A percentile compares a stretch with the other conserved stretches of the same genome.
Conservation (phyloP, 2,329 filamentous ascomycete species). For the Botrytis aclada region DNA sequence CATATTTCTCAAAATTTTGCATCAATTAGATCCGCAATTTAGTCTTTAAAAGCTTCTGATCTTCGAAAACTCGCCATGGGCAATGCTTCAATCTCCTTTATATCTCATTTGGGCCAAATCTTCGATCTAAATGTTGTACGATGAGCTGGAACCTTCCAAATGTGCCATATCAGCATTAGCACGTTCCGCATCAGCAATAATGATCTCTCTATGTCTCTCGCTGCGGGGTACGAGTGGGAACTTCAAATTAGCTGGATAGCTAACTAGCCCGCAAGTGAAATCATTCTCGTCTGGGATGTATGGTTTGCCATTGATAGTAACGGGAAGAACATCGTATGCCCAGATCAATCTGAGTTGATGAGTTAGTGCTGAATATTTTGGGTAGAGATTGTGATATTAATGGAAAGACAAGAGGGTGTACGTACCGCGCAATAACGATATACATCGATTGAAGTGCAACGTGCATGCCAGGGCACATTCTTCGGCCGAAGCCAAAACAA, state of each 20-base stretch:
- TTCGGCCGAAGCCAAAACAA: not conserved
- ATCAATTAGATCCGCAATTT: not conserved
- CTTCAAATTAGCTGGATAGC: conserved; percentile 1
- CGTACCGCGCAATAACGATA: conserved; percentile 4
- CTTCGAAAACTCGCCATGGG: not conserved
- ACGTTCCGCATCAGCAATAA: not conserved
- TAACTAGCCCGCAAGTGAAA: not conserved
- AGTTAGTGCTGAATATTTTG: not conserved
- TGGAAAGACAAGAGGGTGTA: not conserved
- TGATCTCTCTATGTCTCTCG: not conserved
- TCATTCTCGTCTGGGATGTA: not conserved
- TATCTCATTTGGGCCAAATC: too few relatives aligned
- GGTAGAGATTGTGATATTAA: not conserved
- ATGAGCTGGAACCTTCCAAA: not conserved
- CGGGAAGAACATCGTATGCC: not conserved
- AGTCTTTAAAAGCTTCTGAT: not conserved
- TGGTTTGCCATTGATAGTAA: not conserved
- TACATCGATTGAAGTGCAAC: conserved; percentile 1
- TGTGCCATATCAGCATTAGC: not conserved
- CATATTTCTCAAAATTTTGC: not conserved
- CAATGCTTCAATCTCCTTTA: not conserved
- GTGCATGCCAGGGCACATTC: conserved; percentile 3
- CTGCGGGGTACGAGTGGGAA: not conserved
- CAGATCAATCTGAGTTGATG: not conserved
- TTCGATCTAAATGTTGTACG: not conserved